phyloP scores from a whole-genome alignment of 768 basidiomycete genomes.

The Obba rivulosa region DNA sequence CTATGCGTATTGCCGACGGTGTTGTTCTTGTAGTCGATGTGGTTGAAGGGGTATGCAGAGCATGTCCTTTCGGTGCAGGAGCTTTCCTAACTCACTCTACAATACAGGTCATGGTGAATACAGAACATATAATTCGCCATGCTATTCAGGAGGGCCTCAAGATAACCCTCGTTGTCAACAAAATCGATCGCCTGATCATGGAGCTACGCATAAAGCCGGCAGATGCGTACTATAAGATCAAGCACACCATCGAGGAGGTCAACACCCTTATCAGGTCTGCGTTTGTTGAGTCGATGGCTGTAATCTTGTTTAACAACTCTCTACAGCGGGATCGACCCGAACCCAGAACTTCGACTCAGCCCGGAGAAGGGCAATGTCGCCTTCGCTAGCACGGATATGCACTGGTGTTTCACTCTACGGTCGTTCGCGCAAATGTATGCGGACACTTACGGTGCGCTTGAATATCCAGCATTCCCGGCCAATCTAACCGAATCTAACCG shows the following conservation, averaged over 20 bases:
- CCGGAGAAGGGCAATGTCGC: conserved; percentile 96
- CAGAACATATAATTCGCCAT: conserved; percentile 84
- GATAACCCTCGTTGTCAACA: conserved; percentile 93
- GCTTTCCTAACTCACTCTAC: conserved; percentile 7
- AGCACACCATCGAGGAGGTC: conserved; percentile 97
- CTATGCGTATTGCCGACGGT: conserved; percentile 85
- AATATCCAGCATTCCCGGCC: not conserved
- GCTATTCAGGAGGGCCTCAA: conserved; percentile 85
- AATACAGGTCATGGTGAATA: conserved; percentile 84
- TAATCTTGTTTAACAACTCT: not conserved
- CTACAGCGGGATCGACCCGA: conserved; percentile 73
- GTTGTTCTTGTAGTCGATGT: conserved; percentile 93
- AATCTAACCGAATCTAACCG: not conserved
- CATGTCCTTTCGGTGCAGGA: conserved; percentile 6
- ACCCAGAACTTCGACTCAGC: conserved; percentile 82
- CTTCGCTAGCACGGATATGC: conserved; percentile 96
- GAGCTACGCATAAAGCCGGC: conserved; percentile 93
- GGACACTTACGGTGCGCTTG: conserved; percentile 72
- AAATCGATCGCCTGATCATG: conserved; percentile 94
- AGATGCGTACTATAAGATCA: conserved; percentile 98
- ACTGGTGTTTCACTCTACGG: conserved; percentile 92
- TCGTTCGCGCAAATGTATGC: conserved; percentile 98
- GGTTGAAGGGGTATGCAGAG: conserved; percentile 83
- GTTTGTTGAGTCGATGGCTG: not conserved
- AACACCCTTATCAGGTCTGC: conserved; percentile 90